Base-by-base conservation (phyloP, 441 rosid genomes). In the Corymbia calophylla region DNA sequence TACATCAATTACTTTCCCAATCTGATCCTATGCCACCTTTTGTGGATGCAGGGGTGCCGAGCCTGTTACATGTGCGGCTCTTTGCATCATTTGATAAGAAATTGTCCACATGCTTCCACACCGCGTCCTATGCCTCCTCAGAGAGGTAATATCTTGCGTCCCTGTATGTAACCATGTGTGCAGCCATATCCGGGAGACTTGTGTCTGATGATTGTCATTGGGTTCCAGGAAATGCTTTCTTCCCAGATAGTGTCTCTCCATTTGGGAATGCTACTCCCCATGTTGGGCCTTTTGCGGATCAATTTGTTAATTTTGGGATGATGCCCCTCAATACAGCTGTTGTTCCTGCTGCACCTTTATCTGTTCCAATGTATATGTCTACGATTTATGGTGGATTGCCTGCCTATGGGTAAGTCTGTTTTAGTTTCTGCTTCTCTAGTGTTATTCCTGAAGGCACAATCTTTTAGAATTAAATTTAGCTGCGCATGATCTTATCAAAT, bases 31-130 rank as follows among this genome's bases (percentile, higher is more conserved):
- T 47, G 89, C 86, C 85, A 68, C 90, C 86, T 91, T 32, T n/a
- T 92, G 87, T 88, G 81, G 80, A 84, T 87, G 77, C 89, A 94
- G 94, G 94, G 93, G 88, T 87, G 68, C n/a, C 93, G 94, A 86
- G 91, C 93, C 21, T 94, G 96, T 91, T 94, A 91, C 92, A 86
- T 89, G 91, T 94, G 95, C 73, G 96, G 95, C 82, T 94, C 94
- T 87, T 93, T 92, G 47, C 92, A 92, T 91, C 96, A 94, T 91
- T 92, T 94, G 53, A 91, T 92, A 73, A 92, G 95, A 91, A 92
- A 92, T 87, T 94, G 96, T 92, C 95, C 93, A 19, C 92, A 88
- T 85, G 93, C 93, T 88, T 89, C 88, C 51, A 91, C 68, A 91
- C 90, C 87, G 19, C 89, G 85, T 91, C 87, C 91, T 73, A 90